phyloP scores from a whole-genome alignment of 805 yeast genomes.

The Tanozyma kutaoensis region DNA sequence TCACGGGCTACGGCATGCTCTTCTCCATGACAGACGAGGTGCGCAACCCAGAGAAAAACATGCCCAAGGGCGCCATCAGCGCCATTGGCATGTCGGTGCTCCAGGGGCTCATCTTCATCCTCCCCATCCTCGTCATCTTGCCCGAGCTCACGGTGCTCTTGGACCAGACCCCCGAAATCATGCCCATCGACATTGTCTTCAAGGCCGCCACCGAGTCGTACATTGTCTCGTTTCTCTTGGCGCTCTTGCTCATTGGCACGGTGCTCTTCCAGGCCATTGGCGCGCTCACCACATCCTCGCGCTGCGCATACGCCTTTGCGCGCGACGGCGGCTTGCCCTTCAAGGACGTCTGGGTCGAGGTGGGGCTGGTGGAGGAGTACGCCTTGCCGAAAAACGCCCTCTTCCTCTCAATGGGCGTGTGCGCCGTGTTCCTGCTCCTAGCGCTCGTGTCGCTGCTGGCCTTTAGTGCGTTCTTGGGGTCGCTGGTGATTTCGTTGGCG shows the following conservation, averaged over 20 bases:
- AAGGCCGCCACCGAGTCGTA: conserved; percentile 57
- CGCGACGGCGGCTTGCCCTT: conserved; percentile 73
- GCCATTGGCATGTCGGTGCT: conserved; percentile 52
- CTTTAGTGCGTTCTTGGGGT: conserved; percentile 74
- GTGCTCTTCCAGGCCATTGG: conserved; percentile 69
- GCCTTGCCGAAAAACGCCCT: conserved; percentile 59
- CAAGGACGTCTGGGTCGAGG: conserved; percentile 49
- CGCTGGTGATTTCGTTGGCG: conserved; percentile 64
- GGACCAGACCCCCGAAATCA: conserved; percentile 47
- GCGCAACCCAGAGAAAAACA: conserved; percentile 55
- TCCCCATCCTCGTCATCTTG: conserved; percentile 59
- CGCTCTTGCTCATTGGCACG: conserved; percentile 53
- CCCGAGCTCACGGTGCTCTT: conserved; percentile 49
- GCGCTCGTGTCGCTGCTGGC: conserved; percentile 63
- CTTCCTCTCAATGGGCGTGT: conserved; percentile 47
- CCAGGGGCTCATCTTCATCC: conserved; percentile 60
- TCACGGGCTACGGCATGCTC: conserved; percentile 74
- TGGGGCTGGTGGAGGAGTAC: conserved; percentile 35
- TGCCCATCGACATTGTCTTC: conserved; percentile 72
- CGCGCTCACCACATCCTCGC: conserved; percentile 66
- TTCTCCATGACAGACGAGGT: conserved; percentile 80
- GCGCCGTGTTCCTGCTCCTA: conserved; percentile 46
- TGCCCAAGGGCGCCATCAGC: conserved; percentile 59
- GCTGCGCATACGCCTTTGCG: conserved; percentile 73
- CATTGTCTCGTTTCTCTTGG: conserved; percentile 56